These are phyloP conservation scores for Paecilomyces fulvus DNA, from an alignment of 2,329 filamentous ascomycete species.

Conservation along the genomic window DNA sequence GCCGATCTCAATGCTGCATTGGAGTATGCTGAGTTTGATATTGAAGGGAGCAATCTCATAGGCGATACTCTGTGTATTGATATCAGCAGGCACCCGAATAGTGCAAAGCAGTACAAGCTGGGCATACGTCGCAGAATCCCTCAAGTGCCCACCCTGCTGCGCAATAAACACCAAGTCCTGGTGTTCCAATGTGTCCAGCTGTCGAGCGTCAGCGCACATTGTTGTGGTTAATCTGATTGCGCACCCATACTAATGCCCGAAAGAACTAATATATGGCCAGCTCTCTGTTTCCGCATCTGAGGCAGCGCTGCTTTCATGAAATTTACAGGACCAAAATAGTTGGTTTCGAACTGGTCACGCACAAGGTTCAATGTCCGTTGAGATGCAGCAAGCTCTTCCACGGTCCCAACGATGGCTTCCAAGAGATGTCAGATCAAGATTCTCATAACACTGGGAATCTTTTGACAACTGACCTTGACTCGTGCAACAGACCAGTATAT, in stretches of 20 bases:
- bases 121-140: constrained; percentile 74
- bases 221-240: background rate
- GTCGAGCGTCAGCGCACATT: constrained; percentile 10
- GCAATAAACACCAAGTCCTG: constrained; percentile 82
- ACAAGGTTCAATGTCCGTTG: constrained; percentile 68
- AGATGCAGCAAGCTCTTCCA: constrained; percentile 77
- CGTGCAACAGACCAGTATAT: constrained; percentile 83
- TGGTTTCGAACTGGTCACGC: constrained; percentile 84
- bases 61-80: constrained; percentile 54
- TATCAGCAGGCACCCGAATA: background rate
- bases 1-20: constrained; percentile 88
- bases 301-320: constrained; percentile 85
- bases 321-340: constrained; percentile 94
- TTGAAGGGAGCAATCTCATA: constrained; percentile 98
- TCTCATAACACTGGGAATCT: background rate
- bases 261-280: constrained; percentile 82
- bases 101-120: background rate
- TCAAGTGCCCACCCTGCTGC: constrained; percentile 92
- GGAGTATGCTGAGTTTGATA: constrained; percentile 89
- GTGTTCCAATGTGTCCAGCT: constrained; percentile 84
- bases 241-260: constrained; percentile 61
- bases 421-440: background rate
- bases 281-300: constrained; percentile 67
- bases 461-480: constrained; percentile 59
- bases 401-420: constrained; percentile 73